phyloP scores from a whole-genome alignment of 2,329 filamentous ascomycete genomes.

The Fusarium pseudoanthophilum region DNA sequence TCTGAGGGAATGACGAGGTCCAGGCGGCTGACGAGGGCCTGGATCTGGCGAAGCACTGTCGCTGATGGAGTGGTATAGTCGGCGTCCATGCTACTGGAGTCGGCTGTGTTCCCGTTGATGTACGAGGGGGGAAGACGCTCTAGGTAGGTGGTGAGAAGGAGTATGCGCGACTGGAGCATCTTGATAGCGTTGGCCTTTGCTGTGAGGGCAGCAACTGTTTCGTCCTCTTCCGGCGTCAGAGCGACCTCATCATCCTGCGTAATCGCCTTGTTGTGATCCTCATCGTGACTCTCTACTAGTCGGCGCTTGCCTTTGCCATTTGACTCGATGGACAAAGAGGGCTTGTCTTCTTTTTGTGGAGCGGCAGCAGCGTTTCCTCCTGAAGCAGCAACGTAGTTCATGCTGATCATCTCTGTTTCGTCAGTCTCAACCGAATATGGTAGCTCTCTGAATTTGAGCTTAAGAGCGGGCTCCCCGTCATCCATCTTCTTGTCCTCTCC shows the following conservation, averaged over 20 bases:
- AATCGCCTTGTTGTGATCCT: constrained; percentile 37
- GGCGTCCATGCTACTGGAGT: constrained; percentile 48
- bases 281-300: constrained; percentile 49
- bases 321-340: constrained; percentile 56
- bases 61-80: constrained; percentile 65
- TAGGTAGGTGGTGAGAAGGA: constrained; percentile 81
- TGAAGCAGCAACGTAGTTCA: constrained; percentile 90
- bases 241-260: constrained; percentile 53
- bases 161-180: constrained; percentile 85
- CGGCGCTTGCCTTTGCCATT: constrained; percentile 65
- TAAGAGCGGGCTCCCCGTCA: constrained; percentile 66
- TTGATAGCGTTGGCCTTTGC: constrained; percentile 93
- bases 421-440: constrained; percentile 91
- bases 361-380: constrained; percentile 79
- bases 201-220: constrained; percentile 74
- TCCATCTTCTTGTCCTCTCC: constrained; percentile 78
- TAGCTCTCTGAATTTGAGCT: constrained; percentile 82
- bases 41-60: constrained; percentile 85
- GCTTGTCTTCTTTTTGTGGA: constrained; percentile 58
- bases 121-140: constrained; percentile 75
- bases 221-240: constrained; percentile 69
- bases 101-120: constrained; percentile 61
- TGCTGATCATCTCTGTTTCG: constrained; percentile 97
- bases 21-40: constrained; percentile 84
- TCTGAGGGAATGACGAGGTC: constrained; percentile 82